Percentiles rank a stretch among this genome's conserved stretches.
Evolutionary conservation across 2,329 filamentous ascomycete species (phyloP).

Genomic region (Capronia americana): DNA sequence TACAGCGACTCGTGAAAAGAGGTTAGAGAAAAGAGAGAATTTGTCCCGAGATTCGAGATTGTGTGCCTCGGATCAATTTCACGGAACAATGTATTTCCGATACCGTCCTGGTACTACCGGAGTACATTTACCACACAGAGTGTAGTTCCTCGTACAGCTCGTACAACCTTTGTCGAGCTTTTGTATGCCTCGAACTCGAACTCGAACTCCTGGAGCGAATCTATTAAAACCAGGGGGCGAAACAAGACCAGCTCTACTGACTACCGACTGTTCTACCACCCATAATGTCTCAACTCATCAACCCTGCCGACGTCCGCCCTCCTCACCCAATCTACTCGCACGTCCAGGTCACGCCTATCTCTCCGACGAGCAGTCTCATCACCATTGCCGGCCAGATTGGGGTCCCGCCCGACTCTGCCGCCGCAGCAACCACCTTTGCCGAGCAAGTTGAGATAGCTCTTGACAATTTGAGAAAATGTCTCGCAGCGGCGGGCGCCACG

Average conservation of each 20-base stretch:
- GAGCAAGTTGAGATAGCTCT: constrained; percentile 33
- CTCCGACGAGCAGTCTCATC: constrained; percentile 23
- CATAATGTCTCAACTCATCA: constrained; percentile 27
- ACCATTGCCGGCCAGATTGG: constrained; percentile 34
- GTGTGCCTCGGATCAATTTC: not conserved
- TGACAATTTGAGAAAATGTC: constrained; percentile 31
- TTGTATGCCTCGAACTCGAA: no score
- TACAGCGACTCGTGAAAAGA: no score
- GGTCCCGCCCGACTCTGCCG: constrained; percentile 7
- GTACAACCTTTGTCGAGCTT: no score
- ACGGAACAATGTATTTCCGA: not conserved
- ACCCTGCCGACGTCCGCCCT: constrained; percentile 26
- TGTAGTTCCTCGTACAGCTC: no score
- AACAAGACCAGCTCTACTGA: not conserved
- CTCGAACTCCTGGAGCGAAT: no score
- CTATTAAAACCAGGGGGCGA: no score
- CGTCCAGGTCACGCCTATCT: constrained; percentile 25
- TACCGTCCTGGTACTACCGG: not conserved
- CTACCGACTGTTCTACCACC: not conserved
- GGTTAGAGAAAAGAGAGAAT: no score
- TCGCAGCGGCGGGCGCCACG: constrained; percentile 28
- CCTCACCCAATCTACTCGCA: constrained; percentile 31
- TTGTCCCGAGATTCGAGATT: not conserved
- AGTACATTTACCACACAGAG: no score
- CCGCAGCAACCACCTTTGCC: constrained; percentile 18